These are phyloP conservation scores for Teratosphaeriaceae sp. DNA, from an alignment of 2,329 filamentous ascomycete species.

Conservation along the genomic window DNA sequence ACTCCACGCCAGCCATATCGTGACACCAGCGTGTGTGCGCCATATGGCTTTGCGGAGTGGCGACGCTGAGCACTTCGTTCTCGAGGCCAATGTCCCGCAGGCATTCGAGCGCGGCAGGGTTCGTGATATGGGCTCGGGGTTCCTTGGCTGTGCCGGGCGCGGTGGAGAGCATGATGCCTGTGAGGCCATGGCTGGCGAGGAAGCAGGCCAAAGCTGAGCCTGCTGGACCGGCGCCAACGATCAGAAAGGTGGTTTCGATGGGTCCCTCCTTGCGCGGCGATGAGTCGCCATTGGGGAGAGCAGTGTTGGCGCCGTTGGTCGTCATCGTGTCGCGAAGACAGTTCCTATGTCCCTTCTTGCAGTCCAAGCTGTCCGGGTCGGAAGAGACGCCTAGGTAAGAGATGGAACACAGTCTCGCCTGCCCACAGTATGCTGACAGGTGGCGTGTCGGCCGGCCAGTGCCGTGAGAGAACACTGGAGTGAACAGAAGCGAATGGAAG, in stretches of 20 bases:
- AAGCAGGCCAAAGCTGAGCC: slow-evolving; percentile 30
- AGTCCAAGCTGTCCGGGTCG: no score
- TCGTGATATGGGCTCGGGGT: slow-evolving; percentile 56
- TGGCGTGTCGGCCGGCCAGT: no score
- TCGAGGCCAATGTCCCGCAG: slow-evolving; percentile 41
- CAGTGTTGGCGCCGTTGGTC: slow-evolving; percentile 2
- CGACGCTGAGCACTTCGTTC: slow-evolving; percentile 27
- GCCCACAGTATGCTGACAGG: no score
- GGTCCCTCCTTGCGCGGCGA: not conserved
- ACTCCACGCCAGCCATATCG: slow-evolving; percentile 40
- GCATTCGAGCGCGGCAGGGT: slow-evolving; percentile 50
- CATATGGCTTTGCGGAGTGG: slow-evolving; percentile 31
- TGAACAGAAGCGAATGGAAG: no score
- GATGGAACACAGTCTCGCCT: no score
- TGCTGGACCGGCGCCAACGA: slow-evolving; percentile 29
- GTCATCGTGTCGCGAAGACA: slow-evolving; percentile 3
- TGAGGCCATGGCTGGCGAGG: slow-evolving; percentile 31
- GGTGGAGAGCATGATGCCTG: slow-evolving; percentile 48
- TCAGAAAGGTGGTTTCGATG: slow-evolving; percentile 25
- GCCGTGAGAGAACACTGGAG: no score
- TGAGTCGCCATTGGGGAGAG: slow-evolving; percentile 4
- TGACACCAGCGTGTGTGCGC: slow-evolving; percentile 39
- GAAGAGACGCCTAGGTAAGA: no score
- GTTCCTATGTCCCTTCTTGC: no score
- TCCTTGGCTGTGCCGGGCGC: slow-evolving; percentile 48